Evolutionary conservation across 176 grass and related monocot species (phyloP).

Genomic region (Oryza australiensis): DNA sequence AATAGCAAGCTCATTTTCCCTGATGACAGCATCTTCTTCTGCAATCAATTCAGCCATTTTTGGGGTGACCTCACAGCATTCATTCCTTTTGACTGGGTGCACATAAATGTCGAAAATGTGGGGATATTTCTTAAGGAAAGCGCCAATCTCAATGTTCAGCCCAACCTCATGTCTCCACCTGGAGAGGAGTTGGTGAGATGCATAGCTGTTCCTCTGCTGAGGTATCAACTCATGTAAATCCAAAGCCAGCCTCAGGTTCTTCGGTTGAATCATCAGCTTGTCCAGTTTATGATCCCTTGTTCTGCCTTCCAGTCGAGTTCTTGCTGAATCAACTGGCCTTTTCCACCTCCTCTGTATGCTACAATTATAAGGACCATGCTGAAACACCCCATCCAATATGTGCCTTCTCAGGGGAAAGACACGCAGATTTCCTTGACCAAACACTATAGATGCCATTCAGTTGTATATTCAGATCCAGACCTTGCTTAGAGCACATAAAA

Average conservation of each 20-base stretch:
- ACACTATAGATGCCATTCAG: background rate
- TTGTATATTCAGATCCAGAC: background rate
- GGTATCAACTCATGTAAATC: conserved; percentile 48
- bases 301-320: conserved; percentile 54
- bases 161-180: conserved; percentile 55
- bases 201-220: conserved; percentile 52
- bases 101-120: conserved; percentile 54
- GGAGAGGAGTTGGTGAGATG: conserved; percentile 58
- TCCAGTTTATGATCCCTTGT: conserved; percentile 64
- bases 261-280: conserved; percentile 58
- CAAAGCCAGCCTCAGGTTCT: conserved; percentile 53
- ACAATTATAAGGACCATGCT: conserved; percentile 31
- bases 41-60: conserved; percentile 52
- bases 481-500: background rate
- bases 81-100: conserved; percentile 49
- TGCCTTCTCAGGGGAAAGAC: background rate
- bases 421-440: background rate
- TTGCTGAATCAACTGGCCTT: conserved; percentile 54
- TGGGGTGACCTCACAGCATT: conserved; percentile 47
- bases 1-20: conserved; percentile 31
- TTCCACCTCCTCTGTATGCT: conserved; percentile 55
- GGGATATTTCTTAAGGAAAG: conserved; percentile 63
- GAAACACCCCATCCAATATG: background rate
- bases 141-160: conserved; percentile 49
- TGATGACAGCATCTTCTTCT: conserved; percentile 47